Conservation (phyloP, 2,329 filamentous ascomycete species). For the Fusarium phyllophilum region DNA sequence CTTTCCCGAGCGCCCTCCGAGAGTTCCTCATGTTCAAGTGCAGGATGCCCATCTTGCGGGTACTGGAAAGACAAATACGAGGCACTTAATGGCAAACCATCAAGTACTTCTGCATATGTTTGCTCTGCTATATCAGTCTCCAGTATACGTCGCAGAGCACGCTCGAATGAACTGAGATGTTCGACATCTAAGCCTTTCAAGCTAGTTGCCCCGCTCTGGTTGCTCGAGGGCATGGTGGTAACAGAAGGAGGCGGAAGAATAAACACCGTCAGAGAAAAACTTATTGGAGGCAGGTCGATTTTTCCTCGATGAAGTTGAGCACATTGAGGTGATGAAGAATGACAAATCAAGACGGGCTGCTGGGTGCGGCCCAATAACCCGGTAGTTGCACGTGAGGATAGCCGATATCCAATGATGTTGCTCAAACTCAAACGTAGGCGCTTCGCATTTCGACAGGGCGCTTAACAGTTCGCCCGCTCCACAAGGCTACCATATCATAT, state of each 20-base stretch:
- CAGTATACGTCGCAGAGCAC: not conserved
- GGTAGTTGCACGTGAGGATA: not conserved
- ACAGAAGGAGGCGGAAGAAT: too few species aligned
- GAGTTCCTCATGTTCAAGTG: not conserved
- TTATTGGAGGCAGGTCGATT: too few species aligned
- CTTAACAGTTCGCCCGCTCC: too few species aligned
- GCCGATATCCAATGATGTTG: not conserved
- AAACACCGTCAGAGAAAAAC: too few species aligned
- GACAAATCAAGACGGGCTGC: too few species aligned
- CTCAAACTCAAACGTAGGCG: too few species aligned
- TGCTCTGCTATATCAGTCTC: not conserved
- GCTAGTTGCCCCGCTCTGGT: too few species aligned
- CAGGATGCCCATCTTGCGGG: not conserved
- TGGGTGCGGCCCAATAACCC: not conserved
- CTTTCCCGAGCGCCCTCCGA: not conserved
- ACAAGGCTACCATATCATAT: too few species aligned
- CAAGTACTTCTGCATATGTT: not conserved
- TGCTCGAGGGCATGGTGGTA: too few species aligned
- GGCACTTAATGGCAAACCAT: not conserved
- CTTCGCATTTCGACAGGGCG: too few species aligned
- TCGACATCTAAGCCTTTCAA: fast-evolving
- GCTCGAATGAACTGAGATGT: not conserved
- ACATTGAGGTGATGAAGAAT: too few species aligned
- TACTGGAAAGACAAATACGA: slow-evolving; percentile 3
- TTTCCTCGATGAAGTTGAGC: too few species aligned